Conservation (phyloP, 2,329 filamentous ascomycete species). For the Chaetomium strumarium region DNA sequence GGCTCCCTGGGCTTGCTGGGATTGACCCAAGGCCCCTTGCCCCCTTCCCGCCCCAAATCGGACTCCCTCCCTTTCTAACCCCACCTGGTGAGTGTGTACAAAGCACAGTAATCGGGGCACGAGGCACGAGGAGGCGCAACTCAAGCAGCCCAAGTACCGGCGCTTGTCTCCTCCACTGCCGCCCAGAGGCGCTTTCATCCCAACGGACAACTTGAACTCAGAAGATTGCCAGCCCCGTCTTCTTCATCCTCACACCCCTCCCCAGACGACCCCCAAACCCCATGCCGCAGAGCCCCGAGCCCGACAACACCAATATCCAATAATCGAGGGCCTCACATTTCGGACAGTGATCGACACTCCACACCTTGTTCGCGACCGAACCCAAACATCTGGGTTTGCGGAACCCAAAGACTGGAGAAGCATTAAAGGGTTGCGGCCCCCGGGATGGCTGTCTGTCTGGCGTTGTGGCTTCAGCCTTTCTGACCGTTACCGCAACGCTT, state of each 20-base stretch:
- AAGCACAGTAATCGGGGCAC: constrained; percentile 14
- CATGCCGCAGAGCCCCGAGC: constrained; percentile 17
- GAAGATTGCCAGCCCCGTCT: constrained; percentile 7
- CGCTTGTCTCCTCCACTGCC: background rate
- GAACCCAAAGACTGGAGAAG: background rate
- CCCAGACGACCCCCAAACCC: constrained; percentile 9
- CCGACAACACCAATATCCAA: constrained; percentile 19
- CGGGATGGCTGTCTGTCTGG: constrained; percentile 5
- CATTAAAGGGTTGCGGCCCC: constrained; percentile 7
- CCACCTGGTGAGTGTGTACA: background rate
- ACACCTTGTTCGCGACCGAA: constrained; percentile 27
- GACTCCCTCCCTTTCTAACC: background rate
- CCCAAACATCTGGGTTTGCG: constrained; percentile 9
- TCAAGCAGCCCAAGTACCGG: constrained; percentile 8
- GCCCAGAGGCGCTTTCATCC: background rate
- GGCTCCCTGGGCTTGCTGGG: constrained; percentile 13
- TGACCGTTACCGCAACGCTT: background rate
- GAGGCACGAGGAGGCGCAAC: constrained; percentile 17
- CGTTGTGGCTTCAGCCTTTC: constrained; percentile 17
- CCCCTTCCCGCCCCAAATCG: constrained; percentile 1
- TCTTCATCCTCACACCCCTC: constrained; percentile 14
- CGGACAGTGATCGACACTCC: constrained; percentile 36
- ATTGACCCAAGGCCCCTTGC: constrained; percentile 16
- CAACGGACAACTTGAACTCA: constrained; percentile 2
- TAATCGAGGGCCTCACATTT: constrained; percentile 24